Percentiles rank a stretch among this genome's conserved stretches.
These are phyloP conservation scores for Vaccinium vitisidaea DNA, from an alignment of 148 eudicot species.

Conservation along the genomic window DNA sequence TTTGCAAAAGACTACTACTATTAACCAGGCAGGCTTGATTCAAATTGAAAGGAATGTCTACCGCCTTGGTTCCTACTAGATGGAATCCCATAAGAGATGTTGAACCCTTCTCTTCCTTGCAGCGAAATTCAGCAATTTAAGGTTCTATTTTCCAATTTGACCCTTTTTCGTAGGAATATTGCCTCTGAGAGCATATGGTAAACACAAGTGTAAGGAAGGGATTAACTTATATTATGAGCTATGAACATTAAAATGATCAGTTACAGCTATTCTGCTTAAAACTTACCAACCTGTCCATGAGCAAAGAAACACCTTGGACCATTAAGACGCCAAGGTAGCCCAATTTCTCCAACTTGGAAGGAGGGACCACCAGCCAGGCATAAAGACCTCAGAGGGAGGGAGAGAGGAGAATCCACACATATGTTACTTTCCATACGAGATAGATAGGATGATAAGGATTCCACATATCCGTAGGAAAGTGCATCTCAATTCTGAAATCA, in stretches of 20 bases:
- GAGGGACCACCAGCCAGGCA: constrained; percentile 15
- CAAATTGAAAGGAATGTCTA: not conserved
- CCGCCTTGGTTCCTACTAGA: not conserved
- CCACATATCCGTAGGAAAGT: constrained; percentile 14
- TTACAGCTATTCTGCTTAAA: not conserved
- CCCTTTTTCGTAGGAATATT: not conserved
- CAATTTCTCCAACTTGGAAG: constrained; percentile 16
- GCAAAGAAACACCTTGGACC: constrained; percentile 9
- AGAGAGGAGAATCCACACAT: constrained; percentile 18
- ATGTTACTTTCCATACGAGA: constrained; percentile 17
- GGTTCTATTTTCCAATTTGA: not conserved
- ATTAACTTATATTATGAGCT: not conserved
- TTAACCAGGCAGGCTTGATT: not conserved
- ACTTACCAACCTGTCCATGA: not conserved
- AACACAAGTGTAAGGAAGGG: not conserved
- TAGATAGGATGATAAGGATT: constrained; percentile 25
- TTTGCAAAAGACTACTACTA: not conserved
- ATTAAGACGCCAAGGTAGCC: not conserved
- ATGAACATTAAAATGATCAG: not conserved
- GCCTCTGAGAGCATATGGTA: not conserved
- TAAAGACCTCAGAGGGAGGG: not conserved
- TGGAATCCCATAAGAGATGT: not conserved
- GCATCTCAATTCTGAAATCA: constrained; percentile 3
- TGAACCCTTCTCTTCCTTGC: constrained; percentile 1
- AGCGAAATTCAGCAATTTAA: constrained; percentile 2